A percentile compares a stretch with the other conserved stretches of the same genome.
Conservation (phyloP, 2,329 filamentous ascomycete species). For the Cladosporium sp. region DNA sequence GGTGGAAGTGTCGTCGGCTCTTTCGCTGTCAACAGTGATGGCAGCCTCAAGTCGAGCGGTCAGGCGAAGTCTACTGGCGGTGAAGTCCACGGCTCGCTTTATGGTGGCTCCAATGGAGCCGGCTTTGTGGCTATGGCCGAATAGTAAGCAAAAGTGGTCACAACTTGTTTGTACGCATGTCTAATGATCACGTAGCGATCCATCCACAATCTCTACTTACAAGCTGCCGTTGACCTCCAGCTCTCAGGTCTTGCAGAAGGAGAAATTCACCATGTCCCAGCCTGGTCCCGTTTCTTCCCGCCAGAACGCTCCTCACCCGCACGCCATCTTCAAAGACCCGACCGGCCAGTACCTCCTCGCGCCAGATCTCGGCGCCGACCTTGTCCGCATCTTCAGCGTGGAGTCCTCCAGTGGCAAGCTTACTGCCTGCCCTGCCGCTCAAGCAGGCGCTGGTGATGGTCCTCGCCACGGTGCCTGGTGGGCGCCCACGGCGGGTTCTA, state of each 20-base stretch:
- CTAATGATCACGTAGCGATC: not conserved
- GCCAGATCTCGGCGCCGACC: conserved; percentile 29
- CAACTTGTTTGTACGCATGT: not conserved
- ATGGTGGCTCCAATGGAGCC: conserved; percentile 8
- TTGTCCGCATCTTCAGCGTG: conserved; percentile 27
- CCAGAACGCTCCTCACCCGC: conserved; percentile 55
- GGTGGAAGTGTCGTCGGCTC: conserved; percentile 11
- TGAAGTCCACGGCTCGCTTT: conserved; percentile 12
- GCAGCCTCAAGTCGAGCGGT: not conserved
- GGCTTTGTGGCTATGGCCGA: conserved; percentile 14
- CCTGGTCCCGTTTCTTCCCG: conserved; percentile 34
- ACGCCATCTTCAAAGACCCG: conserved; percentile 41
- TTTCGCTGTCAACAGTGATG: conserved; percentile 1
- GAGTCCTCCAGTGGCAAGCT: conserved; percentile 18
- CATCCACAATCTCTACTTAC: conserved; percentile 33
- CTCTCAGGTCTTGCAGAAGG: conserved; percentile 24
- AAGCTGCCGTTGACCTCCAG: conserved; percentile 31
- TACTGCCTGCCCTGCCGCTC: conserved; percentile 16
- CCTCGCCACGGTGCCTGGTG: conserved; percentile 42
- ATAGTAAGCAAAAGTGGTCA: conserved; percentile 3
- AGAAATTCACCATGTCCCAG: conserved; percentile 21
- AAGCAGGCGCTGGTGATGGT: conserved; percentile 23
- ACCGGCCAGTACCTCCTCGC: conserved; percentile 28
- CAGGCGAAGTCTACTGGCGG: conserved; percentile 12
- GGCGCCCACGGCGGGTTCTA: conserved; percentile 25